Base-by-base conservation (phyloP, 257 asterid species). In the Solanum paucissectum region DNA sequence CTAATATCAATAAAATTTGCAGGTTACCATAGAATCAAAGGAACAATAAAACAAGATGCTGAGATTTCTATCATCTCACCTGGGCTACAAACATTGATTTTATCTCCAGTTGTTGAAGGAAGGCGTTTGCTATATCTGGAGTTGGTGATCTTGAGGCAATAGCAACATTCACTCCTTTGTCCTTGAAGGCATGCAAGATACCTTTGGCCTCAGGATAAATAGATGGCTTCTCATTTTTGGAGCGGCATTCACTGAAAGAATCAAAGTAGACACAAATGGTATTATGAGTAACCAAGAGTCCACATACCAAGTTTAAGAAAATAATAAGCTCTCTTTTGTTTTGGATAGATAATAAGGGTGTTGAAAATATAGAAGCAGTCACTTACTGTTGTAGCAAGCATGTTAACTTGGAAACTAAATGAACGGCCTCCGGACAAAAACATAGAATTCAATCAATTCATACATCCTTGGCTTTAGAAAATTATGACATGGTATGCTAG, bases 71-170 rank as follows among this genome's bases (percentile, higher is more conserved):
- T 9, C 46, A 84, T 84, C 89, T 83, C 89, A 96, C 99, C 98
- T 93, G 95, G 81, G 98, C 95, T 42, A 91, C 98, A 87, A 96
- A 96, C 95, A 92, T 89, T 58, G 99, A 91, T 90, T 94, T 93
- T 27, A 96, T 91, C 87, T 92, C 96, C 92, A 96, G 87, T 90
- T 94, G 95, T 11, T 95, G 92, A 86, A 95, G 92, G 89, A 95
- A 96, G 3, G 98, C 85, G 83, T 92, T 91, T 0, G 99, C 99
- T 71, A 93, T 91, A 88, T 96, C 99, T 10, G 99, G 95, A 85
- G 99, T 91, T 66, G 92, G 93, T 44, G 93, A 91, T 90, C 93
- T 90, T 33, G 93, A 91, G 85, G 93, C 93, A 89, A 91, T 87
- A 60, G 93, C 93, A 84, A 91, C 73, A 40, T 87, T 88, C 38